A percentile compares a stretch with the other conserved stretches of the same genome.
Evolutionary conservation across 345 rosid genomes (phyloP).

Genomic region (Triadica sebifera): DNA sequence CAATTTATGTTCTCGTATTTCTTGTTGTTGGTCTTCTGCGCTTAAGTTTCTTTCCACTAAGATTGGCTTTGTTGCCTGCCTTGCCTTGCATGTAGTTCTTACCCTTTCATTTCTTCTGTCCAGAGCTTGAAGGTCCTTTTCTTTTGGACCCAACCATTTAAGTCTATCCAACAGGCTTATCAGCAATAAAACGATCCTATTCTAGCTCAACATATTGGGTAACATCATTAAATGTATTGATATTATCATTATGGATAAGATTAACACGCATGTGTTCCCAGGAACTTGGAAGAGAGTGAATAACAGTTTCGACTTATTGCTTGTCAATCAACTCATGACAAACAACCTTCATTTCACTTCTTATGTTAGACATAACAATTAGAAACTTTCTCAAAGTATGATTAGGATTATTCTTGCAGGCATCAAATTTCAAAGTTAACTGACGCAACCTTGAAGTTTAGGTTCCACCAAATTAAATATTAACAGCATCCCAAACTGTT

Average conservation of each 20-base stretch:
- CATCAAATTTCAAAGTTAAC: neutral
- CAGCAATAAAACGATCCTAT: neutral
- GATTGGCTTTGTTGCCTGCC: too few relatives aligned
- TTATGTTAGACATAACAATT: neutral
- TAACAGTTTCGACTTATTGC: neutral
- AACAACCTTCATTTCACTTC: neutral
- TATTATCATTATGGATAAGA: neutral
- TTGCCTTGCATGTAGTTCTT: too few relatives aligned
- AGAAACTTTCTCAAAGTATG: neutral
- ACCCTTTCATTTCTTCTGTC: too few relatives aligned
- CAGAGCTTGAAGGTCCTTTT: too few relatives aligned
- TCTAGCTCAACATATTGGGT: neutral
- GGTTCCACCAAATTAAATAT: too few relatives aligned
- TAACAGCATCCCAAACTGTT: too few relatives aligned
- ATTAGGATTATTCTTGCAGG: neutral
- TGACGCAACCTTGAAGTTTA: too few relatives aligned
- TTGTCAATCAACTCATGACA: neutral
- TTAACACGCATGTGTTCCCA: neutral
- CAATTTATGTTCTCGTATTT: too few relatives aligned
- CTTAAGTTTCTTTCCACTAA: too few relatives aligned
- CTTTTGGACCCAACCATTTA: neutral
- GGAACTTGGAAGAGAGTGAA: neutral
- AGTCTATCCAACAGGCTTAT: neutral
- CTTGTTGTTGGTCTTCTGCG: too few relatives aligned
- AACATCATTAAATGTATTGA: slow-evolving; percentile 4